Evolutionary conservation across 345 rosid species (phyloP).

Genomic region (Crucihimalaya himalaica): DNA sequence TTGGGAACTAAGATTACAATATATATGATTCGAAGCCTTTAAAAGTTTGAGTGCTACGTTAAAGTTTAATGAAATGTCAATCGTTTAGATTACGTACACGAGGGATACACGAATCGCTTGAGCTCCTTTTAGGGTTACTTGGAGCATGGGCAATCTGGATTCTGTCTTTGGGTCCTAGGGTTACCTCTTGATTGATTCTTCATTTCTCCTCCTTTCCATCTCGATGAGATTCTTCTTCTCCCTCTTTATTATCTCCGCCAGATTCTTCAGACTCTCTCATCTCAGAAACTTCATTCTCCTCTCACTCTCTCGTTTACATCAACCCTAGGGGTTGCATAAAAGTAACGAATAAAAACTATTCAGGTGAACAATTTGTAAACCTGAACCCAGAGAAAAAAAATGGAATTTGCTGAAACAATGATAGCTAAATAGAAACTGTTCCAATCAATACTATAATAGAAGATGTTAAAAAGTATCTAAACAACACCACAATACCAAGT

Average conservation of each 20-base stretch:
- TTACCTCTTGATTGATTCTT: not conserved
- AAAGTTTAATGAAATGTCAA: not conserved
- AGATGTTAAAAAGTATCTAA: not conserved
- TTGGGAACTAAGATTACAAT: not conserved
- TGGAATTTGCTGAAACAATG: not conserved
- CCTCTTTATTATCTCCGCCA: not conserved
- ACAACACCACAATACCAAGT: not conserved
- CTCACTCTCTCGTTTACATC: not conserved
- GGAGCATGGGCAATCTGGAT: not conserved
- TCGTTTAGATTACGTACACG: not conserved
- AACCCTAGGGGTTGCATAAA: too few relatives aligned
- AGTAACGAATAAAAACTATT: too few relatives aligned
- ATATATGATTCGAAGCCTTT: not conserved
- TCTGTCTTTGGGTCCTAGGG: not conserved
- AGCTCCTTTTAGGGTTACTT: constrained; percentile 7
- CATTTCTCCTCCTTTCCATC: not conserved
- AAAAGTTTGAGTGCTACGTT: not conserved
- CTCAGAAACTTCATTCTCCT: not conserved
- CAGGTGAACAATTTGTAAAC: too few relatives aligned
- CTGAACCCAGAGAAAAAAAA: not conserved
- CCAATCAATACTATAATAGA: not conserved
- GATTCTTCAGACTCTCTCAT: not conserved
- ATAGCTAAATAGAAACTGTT: not conserved
- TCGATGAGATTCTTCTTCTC: not conserved
- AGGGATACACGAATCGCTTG: not conserved